Evolutionary conservation across 2,329 filamentous ascomycete species (phyloP).

Genomic region (Dactylellina leptospora): DNA sequence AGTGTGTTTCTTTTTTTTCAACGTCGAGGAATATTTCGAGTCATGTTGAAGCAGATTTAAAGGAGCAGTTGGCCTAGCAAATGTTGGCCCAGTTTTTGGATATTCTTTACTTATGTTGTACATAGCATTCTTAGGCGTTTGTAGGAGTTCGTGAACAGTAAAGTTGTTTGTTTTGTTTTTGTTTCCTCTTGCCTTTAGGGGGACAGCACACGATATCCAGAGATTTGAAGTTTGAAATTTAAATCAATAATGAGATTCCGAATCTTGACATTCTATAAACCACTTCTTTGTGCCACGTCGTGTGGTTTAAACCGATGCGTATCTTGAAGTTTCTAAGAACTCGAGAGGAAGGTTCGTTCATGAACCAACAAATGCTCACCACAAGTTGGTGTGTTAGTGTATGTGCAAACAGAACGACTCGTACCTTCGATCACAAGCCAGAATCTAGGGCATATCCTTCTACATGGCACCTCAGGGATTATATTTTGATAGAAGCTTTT

Average conservation of each 20-base stretch:
- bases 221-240: constrained; percentile 9
- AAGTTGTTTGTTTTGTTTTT: too few species aligned
- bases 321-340: too few species aligned
- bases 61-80: constrained; percentile 3
- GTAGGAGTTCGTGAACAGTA: constrained; percentile 15
- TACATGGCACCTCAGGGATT: too few species aligned
- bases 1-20: too few species aligned
- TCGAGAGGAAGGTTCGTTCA: too few species aligned
- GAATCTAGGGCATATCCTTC: too few species aligned
- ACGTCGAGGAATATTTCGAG: too few species aligned
- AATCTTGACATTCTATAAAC: neutral
- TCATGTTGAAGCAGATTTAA: neutral
- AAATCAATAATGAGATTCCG: constrained; percentile 13
- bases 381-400: too few species aligned
- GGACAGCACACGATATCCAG: constrained; percentile 4
- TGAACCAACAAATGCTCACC: too few species aligned
- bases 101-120: constrained; percentile 18
- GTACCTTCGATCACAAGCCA: constrained; percentile 1
- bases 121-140: constrained; percentile 28
- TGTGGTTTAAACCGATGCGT: too few species aligned
- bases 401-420: neutral
- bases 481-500: neutral
- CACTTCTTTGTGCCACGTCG: too few species aligned
- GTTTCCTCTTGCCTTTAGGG: too few species aligned
- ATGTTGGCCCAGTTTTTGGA: constrained; percentile 2